Percentiles rank a stretch among this genome's conserved stretches.
Evolutionary conservation across 495 filamentous ascomycete species (phyloP).

Genomic region (Aspergillus leporis): DNA sequence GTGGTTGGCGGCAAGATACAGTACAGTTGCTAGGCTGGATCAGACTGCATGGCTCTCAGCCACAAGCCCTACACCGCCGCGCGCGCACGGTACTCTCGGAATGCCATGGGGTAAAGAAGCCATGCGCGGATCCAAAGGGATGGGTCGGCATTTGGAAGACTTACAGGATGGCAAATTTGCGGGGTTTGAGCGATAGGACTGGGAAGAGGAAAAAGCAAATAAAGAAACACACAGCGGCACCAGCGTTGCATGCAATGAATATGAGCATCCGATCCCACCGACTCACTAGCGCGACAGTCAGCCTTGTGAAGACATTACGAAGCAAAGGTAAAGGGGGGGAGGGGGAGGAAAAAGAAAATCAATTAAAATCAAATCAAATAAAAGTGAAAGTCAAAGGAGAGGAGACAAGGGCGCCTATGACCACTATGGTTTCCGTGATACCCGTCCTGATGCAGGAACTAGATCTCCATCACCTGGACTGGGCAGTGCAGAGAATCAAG

Average conservation of each 20-base stretch:
- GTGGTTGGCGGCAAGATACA: constrained; percentile 1
- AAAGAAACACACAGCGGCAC: constrained; percentile 86
- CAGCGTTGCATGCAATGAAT: constrained; percentile 89
- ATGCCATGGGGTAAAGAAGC: constrained; percentile 2
- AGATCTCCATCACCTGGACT: constrained; percentile 39
- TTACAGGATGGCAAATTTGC: constrained; percentile 97
- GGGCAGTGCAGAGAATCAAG: constrained; percentile 25
- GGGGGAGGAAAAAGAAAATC: constrained; percentile 6
- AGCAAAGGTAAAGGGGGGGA: constrained; percentile 17
- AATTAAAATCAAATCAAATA: no score
- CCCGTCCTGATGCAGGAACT: constrained; percentile 45
- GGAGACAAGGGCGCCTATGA: not conserved
- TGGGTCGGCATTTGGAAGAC: constrained; percentile 41
- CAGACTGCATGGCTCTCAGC: constrained; percentile 16
- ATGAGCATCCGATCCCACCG: constrained; percentile 94
- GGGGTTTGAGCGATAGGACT: constrained; percentile 70
- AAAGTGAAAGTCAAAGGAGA: constrained; percentile 1
- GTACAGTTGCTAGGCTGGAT: constrained; percentile 12
- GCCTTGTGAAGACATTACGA: constrained; percentile 12
- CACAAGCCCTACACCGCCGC: constrained; percentile 21
- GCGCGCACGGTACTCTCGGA: constrained; percentile 6
- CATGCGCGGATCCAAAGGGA: constrained; percentile 3
- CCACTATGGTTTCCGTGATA: constrained; percentile 22
- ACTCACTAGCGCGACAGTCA: constrained; percentile 66
- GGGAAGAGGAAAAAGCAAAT: constrained; percentile 89